Conservation (phyloP, 352 stramenopile genomes). For the Phytophthora citrophthora region DNA sequence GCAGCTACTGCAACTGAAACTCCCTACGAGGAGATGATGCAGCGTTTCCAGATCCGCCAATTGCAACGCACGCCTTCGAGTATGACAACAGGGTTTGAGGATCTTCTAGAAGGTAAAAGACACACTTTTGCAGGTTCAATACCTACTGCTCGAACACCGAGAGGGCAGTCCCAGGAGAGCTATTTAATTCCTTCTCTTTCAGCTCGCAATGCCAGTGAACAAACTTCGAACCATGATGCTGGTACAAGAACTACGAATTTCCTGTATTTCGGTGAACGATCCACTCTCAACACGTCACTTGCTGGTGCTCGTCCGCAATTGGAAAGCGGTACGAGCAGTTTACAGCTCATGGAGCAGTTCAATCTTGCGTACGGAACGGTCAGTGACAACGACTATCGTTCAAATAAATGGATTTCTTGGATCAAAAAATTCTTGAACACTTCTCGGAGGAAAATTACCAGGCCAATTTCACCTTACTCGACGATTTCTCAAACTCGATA, state of each 20-base stretch:
- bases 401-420: too few relatives aligned
- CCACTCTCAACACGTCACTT: conserved; percentile 1
- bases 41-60: conserved; percentile 54
- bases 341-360: conserved; percentile 13
- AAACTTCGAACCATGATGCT: conserved; percentile 5
- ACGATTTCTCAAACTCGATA: conserved; percentile 34
- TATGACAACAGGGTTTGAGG: conserved; percentile 13
- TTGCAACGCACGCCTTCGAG: conserved; percentile 26
- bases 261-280: conserved; percentile 9
- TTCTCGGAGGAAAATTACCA: not conserved
- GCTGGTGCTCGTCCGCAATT: conserved; percentile 4
- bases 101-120: too few relatives aligned
- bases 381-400: too few relatives aligned
- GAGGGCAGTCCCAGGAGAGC: conserved; percentile 5
- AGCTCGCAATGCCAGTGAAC: conserved; percentile 20
- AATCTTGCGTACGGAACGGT: conserved; percentile 5
- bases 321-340: conserved; percentile 14
- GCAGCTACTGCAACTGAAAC: conserved; percentile 10
- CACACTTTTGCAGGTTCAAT: too few relatives aligned
- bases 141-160: conserved; percentile 13
- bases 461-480: conserved; percentile 45
- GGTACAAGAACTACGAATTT: conserved; percentile 9
- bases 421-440: too few relatives aligned
- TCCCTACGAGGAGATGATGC: conserved; percentile 58
- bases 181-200: conserved; percentile 4